Percentiles rank a stretch among this genome's conserved stretches.
Conservation (phyloP, 495 filamentous ascomycete species). For the Parachaetomium inaequale region DNA sequence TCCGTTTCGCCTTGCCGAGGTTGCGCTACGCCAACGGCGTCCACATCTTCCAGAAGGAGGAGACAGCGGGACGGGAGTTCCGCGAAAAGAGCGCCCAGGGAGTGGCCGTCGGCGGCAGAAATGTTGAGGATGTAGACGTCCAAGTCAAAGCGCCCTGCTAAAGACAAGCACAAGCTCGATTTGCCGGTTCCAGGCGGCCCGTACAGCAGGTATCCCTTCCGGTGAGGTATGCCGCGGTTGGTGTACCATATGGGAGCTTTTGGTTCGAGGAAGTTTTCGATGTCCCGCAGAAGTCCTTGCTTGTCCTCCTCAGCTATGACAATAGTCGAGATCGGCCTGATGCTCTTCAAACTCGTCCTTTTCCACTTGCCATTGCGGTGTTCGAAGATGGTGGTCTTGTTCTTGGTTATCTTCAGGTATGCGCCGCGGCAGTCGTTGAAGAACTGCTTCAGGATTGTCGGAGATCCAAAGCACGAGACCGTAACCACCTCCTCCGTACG, state of each 20-base stretch:
- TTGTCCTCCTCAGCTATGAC: slow-evolving; percentile 14
- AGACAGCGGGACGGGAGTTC: slow-evolving; percentile 44
- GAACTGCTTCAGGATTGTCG: slow-evolving; percentile 3
- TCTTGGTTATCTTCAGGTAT: slow-evolving; percentile 10
- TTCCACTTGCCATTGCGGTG: slow-evolving; percentile 6
- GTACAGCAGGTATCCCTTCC: slow-evolving; percentile 47
- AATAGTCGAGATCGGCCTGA: slow-evolving; percentile 17
- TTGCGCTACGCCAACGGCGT: slow-evolving; percentile 35
- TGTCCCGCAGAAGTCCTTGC: slow-evolving; percentile 9
- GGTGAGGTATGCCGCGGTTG: slow-evolving; percentile 52
- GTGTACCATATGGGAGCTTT: slow-evolving; percentile 12
- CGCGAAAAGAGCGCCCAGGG: slow-evolving; percentile 11
- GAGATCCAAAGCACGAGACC: slow-evolving; percentile 12
- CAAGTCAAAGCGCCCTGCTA: slow-evolving; percentile 43
- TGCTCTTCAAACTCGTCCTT: slow-evolving; percentile 9
- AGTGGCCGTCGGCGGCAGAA: slow-evolving; percentile 26
- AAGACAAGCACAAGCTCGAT: slow-evolving; percentile 50
- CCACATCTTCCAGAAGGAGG: slow-evolving; percentile 49
- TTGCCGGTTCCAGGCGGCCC: slow-evolving; percentile 52
- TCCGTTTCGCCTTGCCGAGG: slow-evolving; percentile 19
- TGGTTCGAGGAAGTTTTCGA: slow-evolving; percentile 10
- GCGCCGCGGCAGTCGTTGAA: slow-evolving; percentile 1
- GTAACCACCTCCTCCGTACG: slow-evolving; percentile 12
- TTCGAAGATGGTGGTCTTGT: slow-evolving; percentile 14
- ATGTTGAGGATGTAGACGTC: slow-evolving; percentile 48